Percentiles rank a stretch among this genome's conserved stretches.
Conservation (phyloP, 139 green algal genomes). For the Tetraselmis chui region DNA sequence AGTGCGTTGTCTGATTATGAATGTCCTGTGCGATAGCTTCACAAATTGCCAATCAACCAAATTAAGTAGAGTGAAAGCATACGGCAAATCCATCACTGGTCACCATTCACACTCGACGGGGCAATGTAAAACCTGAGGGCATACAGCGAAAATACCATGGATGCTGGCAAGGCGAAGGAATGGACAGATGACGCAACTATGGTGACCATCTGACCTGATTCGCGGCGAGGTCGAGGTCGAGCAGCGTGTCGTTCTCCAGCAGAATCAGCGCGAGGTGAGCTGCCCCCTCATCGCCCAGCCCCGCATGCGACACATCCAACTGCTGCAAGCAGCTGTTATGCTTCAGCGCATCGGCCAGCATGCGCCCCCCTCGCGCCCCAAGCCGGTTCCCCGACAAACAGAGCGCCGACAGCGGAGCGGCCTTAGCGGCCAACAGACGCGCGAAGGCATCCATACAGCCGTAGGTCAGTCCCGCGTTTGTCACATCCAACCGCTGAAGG, state of each 20-base stretch:
- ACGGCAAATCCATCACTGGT: no score
- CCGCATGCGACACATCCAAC: background rate
- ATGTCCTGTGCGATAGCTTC: no score
- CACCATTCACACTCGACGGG: no score
- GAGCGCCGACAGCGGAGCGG: background rate
- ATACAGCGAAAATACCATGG: no score
- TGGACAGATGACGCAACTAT: no score
- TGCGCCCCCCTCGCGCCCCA: no score
- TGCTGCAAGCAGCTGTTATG: background rate
- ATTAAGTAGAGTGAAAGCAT: no score
- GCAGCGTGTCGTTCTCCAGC: background rate
- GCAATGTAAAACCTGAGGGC: no score
- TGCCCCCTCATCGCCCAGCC: background rate
- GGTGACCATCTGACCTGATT: background rate
- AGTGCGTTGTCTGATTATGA: no score
- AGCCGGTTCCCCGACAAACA: background rate
- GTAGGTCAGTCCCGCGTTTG: background rate
- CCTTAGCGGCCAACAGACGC: background rate
- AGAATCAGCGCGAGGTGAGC: background rate
- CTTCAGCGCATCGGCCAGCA: background rate
- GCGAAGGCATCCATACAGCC: background rate
- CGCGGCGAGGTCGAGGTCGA: background rate
- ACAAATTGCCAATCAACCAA: no score
- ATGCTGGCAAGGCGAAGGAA: no score
- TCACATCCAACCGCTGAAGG: background rate